These are phyloP conservation scores for Caryocar brasiliense DNA, from an alignment of 441 rosid species.

Conservation along the genomic window DNA sequence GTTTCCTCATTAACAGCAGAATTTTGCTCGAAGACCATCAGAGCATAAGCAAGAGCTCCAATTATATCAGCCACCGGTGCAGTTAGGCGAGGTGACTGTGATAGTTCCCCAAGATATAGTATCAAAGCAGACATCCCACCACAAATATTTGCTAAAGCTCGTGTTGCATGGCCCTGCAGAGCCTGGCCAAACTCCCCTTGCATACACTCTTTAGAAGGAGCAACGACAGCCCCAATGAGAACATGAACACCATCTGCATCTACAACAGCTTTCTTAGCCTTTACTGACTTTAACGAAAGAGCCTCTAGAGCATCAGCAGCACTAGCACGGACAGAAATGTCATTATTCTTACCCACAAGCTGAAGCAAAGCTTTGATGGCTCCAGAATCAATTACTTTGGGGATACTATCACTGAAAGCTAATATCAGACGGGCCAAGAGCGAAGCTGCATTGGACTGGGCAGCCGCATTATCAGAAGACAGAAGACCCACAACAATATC, in stretches of 20 bases:
- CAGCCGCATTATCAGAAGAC: slow-evolving; percentile 60
- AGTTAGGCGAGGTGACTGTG: slow-evolving; percentile 62
- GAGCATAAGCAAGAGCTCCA: slow-evolving; percentile 79
- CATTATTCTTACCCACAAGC: slow-evolving; percentile 50
- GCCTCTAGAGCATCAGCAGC: slow-evolving; percentile 82
- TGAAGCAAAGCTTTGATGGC: slow-evolving; percentile 58
- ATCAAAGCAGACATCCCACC: slow-evolving; percentile 74
- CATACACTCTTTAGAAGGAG: slow-evolving; percentile 75
- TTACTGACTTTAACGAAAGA: slow-evolving; percentile 53
- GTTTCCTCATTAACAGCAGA: slow-evolving; percentile 29
- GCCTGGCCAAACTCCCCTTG: slow-evolving; percentile 54
- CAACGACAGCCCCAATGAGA: slow-evolving; percentile 70
- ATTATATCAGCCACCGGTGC: slow-evolving; percentile 74
- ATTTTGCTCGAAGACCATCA: slow-evolving; percentile 53
- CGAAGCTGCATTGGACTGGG: slow-evolving; percentile 85
- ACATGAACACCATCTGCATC: slow-evolving; percentile 58
- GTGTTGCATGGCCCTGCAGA: slow-evolving; percentile 65
- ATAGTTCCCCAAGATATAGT: slow-evolving; percentile 54
- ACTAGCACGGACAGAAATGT: slow-evolving; percentile 56
- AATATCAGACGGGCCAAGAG: slow-evolving; percentile 72
- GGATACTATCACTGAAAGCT: slow-evolving; percentile 53
- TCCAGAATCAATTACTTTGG: slow-evolving; percentile 68
- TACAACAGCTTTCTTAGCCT: slow-evolving; percentile 51
- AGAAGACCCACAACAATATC: slow-evolving; percentile 66
- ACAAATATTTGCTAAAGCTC: slow-evolving; percentile 63